Evolutionary conservation across 441 rosid genomes (phyloP).

Genomic region (Caryocar brasiliense): DNA sequence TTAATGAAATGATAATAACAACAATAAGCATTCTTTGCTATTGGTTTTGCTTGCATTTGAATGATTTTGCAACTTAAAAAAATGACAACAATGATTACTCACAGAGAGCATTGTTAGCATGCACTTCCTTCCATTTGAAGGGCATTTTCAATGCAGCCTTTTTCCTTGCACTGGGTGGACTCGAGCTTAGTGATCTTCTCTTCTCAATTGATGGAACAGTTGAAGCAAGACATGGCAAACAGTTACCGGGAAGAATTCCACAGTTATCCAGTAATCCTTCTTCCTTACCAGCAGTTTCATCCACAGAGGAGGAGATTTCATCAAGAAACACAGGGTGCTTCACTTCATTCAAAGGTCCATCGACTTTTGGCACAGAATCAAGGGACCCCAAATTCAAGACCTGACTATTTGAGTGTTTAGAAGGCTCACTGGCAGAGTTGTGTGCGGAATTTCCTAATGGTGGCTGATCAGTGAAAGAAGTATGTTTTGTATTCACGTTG

Average conservation of each 20-base stretch:
- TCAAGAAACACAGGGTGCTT: conserved; percentile 47
- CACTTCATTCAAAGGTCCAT: conserved; percentile 24
- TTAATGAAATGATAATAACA: not conserved
- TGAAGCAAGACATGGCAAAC: conserved; percentile 75
- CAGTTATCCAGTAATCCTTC: conserved; percentile 62
- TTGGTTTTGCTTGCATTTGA: not conserved
- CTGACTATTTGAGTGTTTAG: conserved; percentile 19
- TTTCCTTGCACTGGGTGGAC: conserved; percentile 64
- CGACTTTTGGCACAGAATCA: conserved; percentile 24
- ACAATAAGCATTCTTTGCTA: not conserved
- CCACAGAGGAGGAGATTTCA: conserved; percentile 50
- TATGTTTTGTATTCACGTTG: conserved; percentile 9
- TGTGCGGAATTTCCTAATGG: conserved; percentile 33
- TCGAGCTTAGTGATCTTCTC: conserved; percentile 60
- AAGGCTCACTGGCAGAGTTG: conserved; percentile 26
- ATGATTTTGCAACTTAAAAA: not conserved
- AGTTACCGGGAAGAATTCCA: conserved; percentile 61
- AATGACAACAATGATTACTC: conserved; percentile 17
- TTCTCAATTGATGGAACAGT: conserved; percentile 56
- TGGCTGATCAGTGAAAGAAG: conserved; percentile 22
- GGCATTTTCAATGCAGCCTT: conserved; percentile 45
- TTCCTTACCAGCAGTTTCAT: conserved; percentile 40
- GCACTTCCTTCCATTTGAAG: conserved; percentile 73
- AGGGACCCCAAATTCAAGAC: conserved; percentile 17
- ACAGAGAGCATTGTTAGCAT: conserved; percentile 43